Percentiles rank a stretch among this genome's conserved stretches.
Conservation (phyloP, 2,329 filamentous ascomycete species). For the Colletotrichum coccodes region DNA sequence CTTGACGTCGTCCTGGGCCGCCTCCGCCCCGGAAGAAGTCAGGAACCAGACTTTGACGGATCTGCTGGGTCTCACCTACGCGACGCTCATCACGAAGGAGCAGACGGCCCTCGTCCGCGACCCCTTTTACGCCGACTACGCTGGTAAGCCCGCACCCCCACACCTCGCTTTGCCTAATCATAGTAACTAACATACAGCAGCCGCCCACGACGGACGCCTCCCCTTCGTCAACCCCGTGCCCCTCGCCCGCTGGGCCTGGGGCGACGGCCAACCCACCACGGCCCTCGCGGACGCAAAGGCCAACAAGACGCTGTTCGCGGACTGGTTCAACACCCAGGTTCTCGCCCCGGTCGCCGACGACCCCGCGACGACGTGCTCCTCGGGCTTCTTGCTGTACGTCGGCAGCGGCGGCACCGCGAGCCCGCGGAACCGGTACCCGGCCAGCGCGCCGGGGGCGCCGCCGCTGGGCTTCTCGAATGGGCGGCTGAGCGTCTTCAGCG, state of each 20-base stretch:
- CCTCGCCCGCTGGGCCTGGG: constrained; percentile 47
- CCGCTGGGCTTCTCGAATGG: constrained; percentile 57
- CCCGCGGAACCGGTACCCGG: constrained; percentile 43
- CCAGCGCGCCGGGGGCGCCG: constrained; percentile 51
- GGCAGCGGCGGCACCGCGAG: constrained; percentile 19
- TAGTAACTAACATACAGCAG: constrained; percentile 20
- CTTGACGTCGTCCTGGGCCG: constrained; percentile 39
- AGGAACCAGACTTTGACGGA: constrained; percentile 32
- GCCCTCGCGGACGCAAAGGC: constrained; percentile 37
- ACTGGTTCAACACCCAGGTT: constrained; percentile 45
- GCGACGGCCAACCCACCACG: constrained; percentile 40
- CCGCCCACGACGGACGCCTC: constrained; percentile 43
- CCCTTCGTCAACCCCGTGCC: constrained; percentile 50
- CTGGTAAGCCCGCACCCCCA: constrained; percentile 35
- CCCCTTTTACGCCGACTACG: constrained; percentile 52
- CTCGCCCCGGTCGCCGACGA: constrained; percentile 32
- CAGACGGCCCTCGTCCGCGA: constrained; percentile 48
- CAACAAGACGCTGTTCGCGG: constrained; percentile 44
- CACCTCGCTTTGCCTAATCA: too few relatives aligned
- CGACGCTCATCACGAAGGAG: constrained; percentile 48
- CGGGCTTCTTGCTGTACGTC: constrained; percentile 42
- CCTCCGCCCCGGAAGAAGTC: constrained; percentile 36
- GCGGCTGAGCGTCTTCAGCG: constrained; percentile 46
- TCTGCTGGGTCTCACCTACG: constrained; percentile 46
- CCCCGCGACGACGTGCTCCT: constrained; percentile 39